Evolutionary conservation across 164 flowering plant genomes (phyloP).

Genomic region (Liriodendron chinense): DNA sequence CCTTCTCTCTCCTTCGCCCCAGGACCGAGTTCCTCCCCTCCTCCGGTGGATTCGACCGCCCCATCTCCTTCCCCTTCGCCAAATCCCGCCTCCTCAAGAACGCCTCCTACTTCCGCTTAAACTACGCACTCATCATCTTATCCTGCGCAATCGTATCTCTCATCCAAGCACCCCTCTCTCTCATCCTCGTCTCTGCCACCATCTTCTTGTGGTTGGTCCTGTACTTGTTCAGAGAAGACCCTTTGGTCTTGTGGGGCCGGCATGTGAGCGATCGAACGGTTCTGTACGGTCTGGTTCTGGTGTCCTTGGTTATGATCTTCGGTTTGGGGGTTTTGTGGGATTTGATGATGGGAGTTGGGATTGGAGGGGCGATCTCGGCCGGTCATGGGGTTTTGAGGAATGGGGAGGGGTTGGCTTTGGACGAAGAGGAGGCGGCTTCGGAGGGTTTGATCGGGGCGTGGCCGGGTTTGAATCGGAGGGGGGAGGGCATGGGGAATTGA

Average conservation of each 20-base stretch:
- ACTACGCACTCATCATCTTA: constrained; percentile 10
- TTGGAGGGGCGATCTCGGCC: background rate
- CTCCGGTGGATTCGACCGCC: constrained; percentile 3
- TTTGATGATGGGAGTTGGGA: background rate
- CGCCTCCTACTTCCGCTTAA: constrained; percentile 6
- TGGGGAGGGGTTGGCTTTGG: constrained; percentile 5
- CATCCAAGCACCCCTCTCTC: constrained; percentile 8
- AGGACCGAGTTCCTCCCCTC: constrained; percentile 3
- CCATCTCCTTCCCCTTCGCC: constrained; percentile 4
- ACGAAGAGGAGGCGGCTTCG: constrained; percentile 10
- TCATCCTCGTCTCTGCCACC: constrained; percentile 2
- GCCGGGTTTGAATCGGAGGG: background rate
- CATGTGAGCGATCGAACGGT: background rate
- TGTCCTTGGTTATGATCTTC: background rate
- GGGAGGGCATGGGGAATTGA: background rate
- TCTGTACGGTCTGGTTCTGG: background rate
- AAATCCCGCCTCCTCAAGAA: constrained; percentile 3
- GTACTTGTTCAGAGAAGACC: constrained; percentile 12
- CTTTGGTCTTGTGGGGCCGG: background rate
- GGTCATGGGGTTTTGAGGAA: constrained; percentile 13
- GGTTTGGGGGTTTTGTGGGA: background rate
- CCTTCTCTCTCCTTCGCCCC: constrained; percentile 6
- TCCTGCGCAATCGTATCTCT: constrained; percentile 4
- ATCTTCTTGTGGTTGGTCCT: constrained; percentile 1
- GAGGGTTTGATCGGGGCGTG: constrained; percentile 8